A percentile compares a stretch with the other conserved stretches of the same genome.
These are phyloP conservation scores for Aureobasidium sp. DNA, from an alignment of 2,329 filamentous ascomycete species.

Conservation along the genomic window DNA sequence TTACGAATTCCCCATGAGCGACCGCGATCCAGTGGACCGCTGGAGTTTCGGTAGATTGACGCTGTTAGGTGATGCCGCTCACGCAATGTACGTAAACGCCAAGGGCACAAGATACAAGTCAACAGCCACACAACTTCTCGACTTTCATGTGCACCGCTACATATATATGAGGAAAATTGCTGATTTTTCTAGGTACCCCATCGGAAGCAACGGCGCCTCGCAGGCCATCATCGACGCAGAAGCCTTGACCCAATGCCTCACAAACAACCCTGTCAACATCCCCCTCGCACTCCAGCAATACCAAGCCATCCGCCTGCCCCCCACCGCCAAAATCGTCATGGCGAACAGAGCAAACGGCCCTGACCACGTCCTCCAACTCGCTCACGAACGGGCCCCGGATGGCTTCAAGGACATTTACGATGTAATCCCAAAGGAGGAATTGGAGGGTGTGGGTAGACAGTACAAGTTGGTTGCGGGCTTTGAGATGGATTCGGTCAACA, in stretches of 20 bases:
- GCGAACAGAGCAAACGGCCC: slow-evolving; percentile 39
- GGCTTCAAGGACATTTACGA: slow-evolving; percentile 33
- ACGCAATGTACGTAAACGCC: slow-evolving; percentile 30
- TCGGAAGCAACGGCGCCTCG: slow-evolving; percentile 36
- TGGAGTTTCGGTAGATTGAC: slow-evolving; percentile 33
- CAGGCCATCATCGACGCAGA: slow-evolving; percentile 40
- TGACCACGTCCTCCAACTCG: slow-evolving; percentile 39
- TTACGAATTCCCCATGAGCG: slow-evolving; percentile 41
- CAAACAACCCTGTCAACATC: slow-evolving; percentile 21
- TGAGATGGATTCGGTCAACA: slow-evolving; percentile 37
- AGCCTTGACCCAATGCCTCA: slow-evolving; percentile 28
- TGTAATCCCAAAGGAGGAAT: slow-evolving; percentile 18
- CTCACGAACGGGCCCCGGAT: slow-evolving; percentile 36
- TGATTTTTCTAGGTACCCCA: slow-evolving; percentile 23
- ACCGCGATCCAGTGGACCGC: slow-evolving; percentile 33
- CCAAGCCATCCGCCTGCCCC: slow-evolving; percentile 32
- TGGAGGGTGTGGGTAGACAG: slow-evolving; percentile 21
- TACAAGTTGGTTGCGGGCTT: slow-evolving; percentile 38
- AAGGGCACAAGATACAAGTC: no score
- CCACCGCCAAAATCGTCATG: slow-evolving; percentile 38
- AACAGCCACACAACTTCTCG: no score
- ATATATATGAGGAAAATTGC: no score
- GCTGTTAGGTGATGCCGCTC: slow-evolving; percentile 35
- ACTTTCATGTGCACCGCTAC: no score
- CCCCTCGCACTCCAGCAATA: slow-evolving; percentile 30